These are phyloP conservation scores for Scalesia atractyloides DNA, from an alignment of 129 eudicot species.

Conservation along the genomic window DNA sequence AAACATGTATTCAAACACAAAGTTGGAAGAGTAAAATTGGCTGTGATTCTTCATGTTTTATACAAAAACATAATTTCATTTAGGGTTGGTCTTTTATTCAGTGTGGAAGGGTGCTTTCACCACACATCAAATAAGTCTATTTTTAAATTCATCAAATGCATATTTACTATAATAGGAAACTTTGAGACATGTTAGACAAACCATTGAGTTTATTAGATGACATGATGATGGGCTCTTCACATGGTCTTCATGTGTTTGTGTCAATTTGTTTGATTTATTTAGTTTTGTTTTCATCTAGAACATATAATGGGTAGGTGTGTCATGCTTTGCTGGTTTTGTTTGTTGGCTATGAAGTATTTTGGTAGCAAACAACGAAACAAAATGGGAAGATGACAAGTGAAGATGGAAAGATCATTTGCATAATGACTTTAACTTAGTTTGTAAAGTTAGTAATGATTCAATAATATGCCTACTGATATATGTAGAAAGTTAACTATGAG, in stretches of 20 bases:
- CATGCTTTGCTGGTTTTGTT: slow-evolving; percentile 37
- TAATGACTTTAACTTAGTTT: slow-evolving; percentile 8
- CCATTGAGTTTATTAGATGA: background rate
- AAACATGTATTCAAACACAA: background rate
- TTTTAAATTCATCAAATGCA: background rate
- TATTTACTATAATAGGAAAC: background rate
- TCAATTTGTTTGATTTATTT: slow-evolving; percentile 15
- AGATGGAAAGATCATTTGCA: slow-evolving; percentile 21
- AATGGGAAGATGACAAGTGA: slow-evolving; percentile 1
- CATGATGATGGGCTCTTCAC: slow-evolving; percentile 21
- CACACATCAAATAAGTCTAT: background rate
- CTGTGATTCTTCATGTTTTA: background rate
- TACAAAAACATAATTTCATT: background rate
- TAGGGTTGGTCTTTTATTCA: background rate
- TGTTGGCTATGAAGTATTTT: slow-evolving; percentile 21
- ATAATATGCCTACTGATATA: background rate
- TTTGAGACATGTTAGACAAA: slow-evolving; percentile 3
- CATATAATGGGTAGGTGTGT: slow-evolving; percentile 20
- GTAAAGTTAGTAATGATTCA: background rate
- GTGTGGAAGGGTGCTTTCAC: background rate
- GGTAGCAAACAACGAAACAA: slow-evolving; percentile 22
- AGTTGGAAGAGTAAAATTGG: background rate
- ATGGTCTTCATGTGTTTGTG: slow-evolving; percentile 27
- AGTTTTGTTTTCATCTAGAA: slow-evolving; percentile 16
- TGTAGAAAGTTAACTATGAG: background rate